phyloP scores from a whole-genome alignment of 2,329 filamentous ascomycete species.

The Bipolaris sorokiniana region DNA sequence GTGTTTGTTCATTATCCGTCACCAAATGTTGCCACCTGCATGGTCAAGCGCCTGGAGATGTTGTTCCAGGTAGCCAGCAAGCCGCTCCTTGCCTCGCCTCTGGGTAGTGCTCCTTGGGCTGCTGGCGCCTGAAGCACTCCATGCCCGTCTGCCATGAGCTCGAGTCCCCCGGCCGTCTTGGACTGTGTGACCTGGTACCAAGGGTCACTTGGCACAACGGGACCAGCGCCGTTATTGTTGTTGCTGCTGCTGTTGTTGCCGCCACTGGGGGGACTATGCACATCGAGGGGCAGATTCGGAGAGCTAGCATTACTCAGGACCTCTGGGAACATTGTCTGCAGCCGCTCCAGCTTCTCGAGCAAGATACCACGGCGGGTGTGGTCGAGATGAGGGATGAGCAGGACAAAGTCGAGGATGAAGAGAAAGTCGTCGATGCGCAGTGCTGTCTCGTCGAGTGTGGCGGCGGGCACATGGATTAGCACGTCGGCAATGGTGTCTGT shows the following conservation, averaged over 20 bases:
- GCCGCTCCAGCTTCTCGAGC: conserved; percentile 50
- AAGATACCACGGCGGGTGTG: conserved; percentile 55
- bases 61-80: conserved; percentile 43
- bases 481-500: conserved; percentile 66
- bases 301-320: conserved; percentile 42
- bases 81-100: conserved; percentile 21
- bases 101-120: conserved; percentile 12
- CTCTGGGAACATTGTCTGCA: conserved; percentile 46
- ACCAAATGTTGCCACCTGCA: conserved; percentile 23
- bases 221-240: too few relatives aligned
- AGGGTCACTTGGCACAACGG: conserved; percentile 29
- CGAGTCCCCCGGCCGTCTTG: conserved; percentile 39
- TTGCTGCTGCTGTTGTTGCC: background rate
- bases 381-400: conserved; percentile 58
- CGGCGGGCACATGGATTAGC: conserved; percentile 58
- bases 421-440: conserved; percentile 61
- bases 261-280: conserved; percentile 35
- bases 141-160: conserved; percentile 26
- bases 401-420: conserved; percentile 59
- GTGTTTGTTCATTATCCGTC: background rate
- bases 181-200: conserved; percentile 45
- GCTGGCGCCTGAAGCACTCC: conserved; percentile 11
- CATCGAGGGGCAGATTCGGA: conserved; percentile 39
- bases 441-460: conserved; percentile 54
- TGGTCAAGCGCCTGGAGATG: conserved; percentile 41